phyloP scores from a whole-genome alignment of 768 basidiomycete species.

The Pisolithus microcarpus region DNA sequence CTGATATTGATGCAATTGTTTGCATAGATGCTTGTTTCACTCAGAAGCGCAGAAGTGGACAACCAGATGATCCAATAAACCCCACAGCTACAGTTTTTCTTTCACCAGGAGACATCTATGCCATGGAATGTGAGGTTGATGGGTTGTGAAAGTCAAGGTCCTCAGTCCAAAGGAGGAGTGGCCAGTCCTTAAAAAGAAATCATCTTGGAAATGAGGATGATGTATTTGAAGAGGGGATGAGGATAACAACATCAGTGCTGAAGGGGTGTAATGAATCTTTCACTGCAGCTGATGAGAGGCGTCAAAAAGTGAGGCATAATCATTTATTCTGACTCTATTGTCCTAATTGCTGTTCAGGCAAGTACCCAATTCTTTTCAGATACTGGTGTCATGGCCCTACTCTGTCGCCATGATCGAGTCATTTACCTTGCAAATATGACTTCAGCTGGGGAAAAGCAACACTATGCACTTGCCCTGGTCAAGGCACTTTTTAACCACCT shows the following conservation, averaged over 20 bases:
- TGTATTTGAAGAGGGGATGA: conserved; percentile 4
- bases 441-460: neutral
- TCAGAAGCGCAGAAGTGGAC: conserved; percentile 21
- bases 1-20: conserved; percentile 22
- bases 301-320: too few relatives aligned
- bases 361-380: conserved; percentile 8
- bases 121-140: neutral
- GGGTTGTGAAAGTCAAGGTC: neutral
- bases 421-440: conserved; percentile 14
- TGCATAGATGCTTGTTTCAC: conserved; percentile 31
- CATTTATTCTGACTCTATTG: too few relatives aligned
- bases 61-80: conserved; percentile 6
- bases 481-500: too few relatives aligned
- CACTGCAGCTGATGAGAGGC: too few relatives aligned
- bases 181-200: neutral
- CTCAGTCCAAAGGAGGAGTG: neutral
- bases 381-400: conserved; percentile 18
- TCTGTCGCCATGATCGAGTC: conserved; percentile 17
- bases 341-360: too few relatives aligned
- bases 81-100: conserved; percentile 16
- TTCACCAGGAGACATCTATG: neutral
- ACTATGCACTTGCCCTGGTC: too few relatives aligned
- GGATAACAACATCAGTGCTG: conserved; percentile 22
- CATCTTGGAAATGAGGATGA: neutral
- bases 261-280: conserved; percentile 22